Evolutionary conservation across 345 rosid species (phyloP).

Genomic region (Lagerstroemia speciosa): DNA sequence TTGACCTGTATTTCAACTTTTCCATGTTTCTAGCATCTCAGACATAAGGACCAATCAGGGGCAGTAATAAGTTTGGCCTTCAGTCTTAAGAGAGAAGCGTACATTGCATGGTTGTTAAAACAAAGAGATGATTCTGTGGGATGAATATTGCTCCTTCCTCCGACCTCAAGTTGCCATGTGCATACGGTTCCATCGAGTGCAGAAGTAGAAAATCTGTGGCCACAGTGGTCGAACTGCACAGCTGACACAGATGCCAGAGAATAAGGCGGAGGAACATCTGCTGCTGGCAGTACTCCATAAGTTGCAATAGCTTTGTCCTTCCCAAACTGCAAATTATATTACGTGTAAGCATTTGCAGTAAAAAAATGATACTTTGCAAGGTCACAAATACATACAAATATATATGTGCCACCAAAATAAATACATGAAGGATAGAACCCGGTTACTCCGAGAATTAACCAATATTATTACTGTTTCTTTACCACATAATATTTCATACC

Average conservation of each 20-base stretch:
- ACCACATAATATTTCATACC: conserved; percentile 36
- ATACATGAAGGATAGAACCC: not conserved
- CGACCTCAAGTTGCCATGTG: conserved; percentile 92
- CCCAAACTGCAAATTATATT: conserved; percentile 52
- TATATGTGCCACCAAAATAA: not conserved
- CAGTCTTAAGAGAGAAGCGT: conserved; percentile 17
- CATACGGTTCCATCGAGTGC: conserved; percentile 89
- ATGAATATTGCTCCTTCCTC: conserved; percentile 72
- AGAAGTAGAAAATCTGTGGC: conserved; percentile 83
- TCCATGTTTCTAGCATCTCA: not conserved
- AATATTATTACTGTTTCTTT: not conserved
- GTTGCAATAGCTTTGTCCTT: conserved; percentile 78
- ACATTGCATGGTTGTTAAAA: conserved; percentile 78
- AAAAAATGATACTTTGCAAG: not conserved
- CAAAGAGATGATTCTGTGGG: conserved; percentile 90
- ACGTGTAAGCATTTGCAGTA: not conserved
- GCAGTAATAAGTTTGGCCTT: not conserved
- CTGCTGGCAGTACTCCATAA: conserved; percentile 84
- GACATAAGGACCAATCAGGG: not conserved
- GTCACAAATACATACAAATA: not conserved
- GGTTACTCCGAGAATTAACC: not conserved
- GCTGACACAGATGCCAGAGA: conserved; percentile 85
- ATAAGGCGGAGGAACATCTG: conserved; percentile 78
- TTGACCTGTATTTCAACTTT: not conserved
- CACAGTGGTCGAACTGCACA: conserved; percentile 71